A percentile compares a stretch with the other conserved stretches of the same genome.
Evolutionary conservation across 192 early-diverging fungal species (phyloP).

Genomic region (Coemansia reversa): DNA sequence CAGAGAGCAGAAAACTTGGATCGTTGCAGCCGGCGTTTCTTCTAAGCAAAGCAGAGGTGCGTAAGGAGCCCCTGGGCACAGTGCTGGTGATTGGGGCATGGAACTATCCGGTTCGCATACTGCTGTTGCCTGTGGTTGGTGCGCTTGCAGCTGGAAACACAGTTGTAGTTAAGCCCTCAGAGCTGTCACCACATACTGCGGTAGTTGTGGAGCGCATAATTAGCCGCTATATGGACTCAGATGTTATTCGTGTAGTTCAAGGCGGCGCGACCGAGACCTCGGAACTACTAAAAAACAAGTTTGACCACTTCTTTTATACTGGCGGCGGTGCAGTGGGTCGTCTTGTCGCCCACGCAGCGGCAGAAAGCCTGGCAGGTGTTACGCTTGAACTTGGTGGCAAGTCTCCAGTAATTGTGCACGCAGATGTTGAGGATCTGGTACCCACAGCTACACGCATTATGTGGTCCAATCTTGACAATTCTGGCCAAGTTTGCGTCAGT

Average conservation of each 20-base stretch:
- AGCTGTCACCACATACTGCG: slow-evolving; percentile 69
- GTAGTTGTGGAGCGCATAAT: slow-evolving; percentile 62
- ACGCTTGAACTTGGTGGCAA: slow-evolving; percentile 96
- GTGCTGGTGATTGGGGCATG: slow-evolving; percentile 71
- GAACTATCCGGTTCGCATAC: slow-evolving; percentile 68
- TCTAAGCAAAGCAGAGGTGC: slow-evolving; percentile 56
- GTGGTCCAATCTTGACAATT: slow-evolving; percentile 83
- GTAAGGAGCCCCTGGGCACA: slow-evolving; percentile 77
- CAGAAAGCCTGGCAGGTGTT: slow-evolving; percentile 82
- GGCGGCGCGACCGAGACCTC: slow-evolving; percentile 77
- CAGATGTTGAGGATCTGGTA: slow-evolving; percentile 62
- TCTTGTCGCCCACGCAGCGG: slow-evolving; percentile 80
- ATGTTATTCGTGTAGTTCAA: slow-evolving; percentile 65
- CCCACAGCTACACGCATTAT: slow-evolving; percentile 69
- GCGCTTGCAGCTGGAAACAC: slow-evolving; percentile 92
- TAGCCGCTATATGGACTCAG: slow-evolving; percentile 72
- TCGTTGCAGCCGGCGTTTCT: slow-evolving; percentile 41
- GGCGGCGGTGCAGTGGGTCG: slow-evolving; percentile 79
- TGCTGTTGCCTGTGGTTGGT: slow-evolving; percentile 70
- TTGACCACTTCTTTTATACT: slow-evolving; percentile 94
- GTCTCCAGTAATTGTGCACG: slow-evolving; percentile 66
- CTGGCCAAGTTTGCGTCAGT: slow-evolving; percentile 87
- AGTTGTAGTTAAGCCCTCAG: slow-evolving; percentile 82
- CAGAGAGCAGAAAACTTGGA: slow-evolving; percentile 36
- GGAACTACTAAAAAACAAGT: slow-evolving; percentile 67